Conservation (phyloP, 2,329 filamentous ascomycete species). For the Aureobasidium melanogenum region DNA sequence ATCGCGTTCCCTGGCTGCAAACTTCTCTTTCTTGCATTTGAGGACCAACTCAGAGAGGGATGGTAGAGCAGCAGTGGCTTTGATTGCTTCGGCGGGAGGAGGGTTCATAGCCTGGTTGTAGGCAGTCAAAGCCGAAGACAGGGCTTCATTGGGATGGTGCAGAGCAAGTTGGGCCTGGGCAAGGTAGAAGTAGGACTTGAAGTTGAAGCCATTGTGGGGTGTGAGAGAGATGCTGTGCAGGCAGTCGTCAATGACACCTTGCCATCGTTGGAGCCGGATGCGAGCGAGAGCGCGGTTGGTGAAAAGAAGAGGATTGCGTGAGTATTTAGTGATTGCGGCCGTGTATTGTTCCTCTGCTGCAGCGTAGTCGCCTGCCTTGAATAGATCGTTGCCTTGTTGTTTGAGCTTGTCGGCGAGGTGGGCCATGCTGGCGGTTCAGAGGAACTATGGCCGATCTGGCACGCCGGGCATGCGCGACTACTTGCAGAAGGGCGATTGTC, state of each 20-base stretch:
- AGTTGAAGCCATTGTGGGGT: slow-evolving; percentile 44
- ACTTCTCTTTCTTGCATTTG: slow-evolving; percentile 74
- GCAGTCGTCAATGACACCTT: slow-evolving; percentile 70
- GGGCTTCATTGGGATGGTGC: slow-evolving; percentile 61
- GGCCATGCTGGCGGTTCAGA: slow-evolving; percentile 17
- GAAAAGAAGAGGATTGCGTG: slow-evolving; percentile 69
- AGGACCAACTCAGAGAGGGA: slow-evolving; percentile 63
- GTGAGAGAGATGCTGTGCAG: slow-evolving; percentile 62
- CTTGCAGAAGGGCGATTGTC: not conserved
- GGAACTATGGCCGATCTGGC: not conserved
- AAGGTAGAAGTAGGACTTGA: slow-evolving; percentile 74
- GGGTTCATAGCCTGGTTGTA: slow-evolving; percentile 45
- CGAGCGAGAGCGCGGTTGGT: slow-evolving; percentile 84
- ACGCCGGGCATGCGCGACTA: not conserved
- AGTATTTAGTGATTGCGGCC: slow-evolving; percentile 70
- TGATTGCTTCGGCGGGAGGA: slow-evolving; percentile 51
- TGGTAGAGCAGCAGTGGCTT: slow-evolving; percentile 22
- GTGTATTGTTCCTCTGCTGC: slow-evolving; percentile 63
- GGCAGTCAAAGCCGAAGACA: slow-evolving; percentile 60
- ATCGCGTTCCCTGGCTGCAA: slow-evolving; percentile 64
- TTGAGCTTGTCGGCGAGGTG: slow-evolving; percentile 39
- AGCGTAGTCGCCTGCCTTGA: slow-evolving; percentile 54
- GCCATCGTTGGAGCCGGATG: slow-evolving; percentile 64
- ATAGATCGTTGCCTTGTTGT: slow-evolving; percentile 53
- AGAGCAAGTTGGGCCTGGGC: slow-evolving; percentile 73